Percentiles rank a stretch among this genome's conserved stretches.
These are phyloP conservation scores for Zygosaccharomyces sapae DNA, from an alignment of 1,139 yeast species.

Conservation along the genomic window DNA sequence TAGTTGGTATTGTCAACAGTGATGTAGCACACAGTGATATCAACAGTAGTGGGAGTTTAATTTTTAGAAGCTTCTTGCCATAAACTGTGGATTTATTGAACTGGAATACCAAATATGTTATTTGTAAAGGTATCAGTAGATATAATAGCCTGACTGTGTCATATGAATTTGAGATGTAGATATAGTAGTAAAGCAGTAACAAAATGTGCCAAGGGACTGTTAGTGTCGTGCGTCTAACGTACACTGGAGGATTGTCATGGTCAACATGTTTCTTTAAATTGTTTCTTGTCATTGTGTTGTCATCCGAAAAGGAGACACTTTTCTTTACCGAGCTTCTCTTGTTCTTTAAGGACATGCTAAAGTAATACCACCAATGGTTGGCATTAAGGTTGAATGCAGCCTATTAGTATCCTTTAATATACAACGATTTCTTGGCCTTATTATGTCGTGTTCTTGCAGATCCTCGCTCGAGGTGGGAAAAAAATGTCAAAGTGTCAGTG, in stretches of 20 bases:
- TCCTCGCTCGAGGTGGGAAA: background rate
- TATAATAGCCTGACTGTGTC: conserved; percentile 36
- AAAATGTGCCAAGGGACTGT: conserved; percentile 51
- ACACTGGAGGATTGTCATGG: conserved; percentile 34
- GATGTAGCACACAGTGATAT: conserved; percentile 40
- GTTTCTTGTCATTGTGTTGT: conserved; percentile 29
- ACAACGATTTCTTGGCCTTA: background rate
- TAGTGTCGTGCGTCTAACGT: conserved; percentile 33
- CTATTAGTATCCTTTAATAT: background rate
- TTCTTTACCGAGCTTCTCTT: conserved; percentile 32
- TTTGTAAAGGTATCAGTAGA: conserved; percentile 30
- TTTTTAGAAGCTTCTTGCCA: conserved; percentile 34
- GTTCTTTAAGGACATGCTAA: conserved; percentile 23
- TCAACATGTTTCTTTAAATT: conserved; percentile 29
- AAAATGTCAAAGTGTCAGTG: conserved; percentile 5
- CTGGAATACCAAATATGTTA: conserved; percentile 30
- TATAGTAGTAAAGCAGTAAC: conserved; percentile 41
- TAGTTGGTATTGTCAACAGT: conserved; percentile 50
- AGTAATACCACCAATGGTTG: background rate
- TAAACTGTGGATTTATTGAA: conserved; percentile 33
- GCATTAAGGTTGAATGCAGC: background rate
- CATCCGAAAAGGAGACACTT: conserved; percentile 40
- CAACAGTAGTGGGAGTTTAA: conserved; percentile 40
- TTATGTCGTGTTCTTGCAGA: background rate
- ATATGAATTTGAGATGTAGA: conserved; percentile 32